Base-by-base conservation (phyloP, 352 stramenopile genomes). In the Globisporangium viniferum region DNA sequence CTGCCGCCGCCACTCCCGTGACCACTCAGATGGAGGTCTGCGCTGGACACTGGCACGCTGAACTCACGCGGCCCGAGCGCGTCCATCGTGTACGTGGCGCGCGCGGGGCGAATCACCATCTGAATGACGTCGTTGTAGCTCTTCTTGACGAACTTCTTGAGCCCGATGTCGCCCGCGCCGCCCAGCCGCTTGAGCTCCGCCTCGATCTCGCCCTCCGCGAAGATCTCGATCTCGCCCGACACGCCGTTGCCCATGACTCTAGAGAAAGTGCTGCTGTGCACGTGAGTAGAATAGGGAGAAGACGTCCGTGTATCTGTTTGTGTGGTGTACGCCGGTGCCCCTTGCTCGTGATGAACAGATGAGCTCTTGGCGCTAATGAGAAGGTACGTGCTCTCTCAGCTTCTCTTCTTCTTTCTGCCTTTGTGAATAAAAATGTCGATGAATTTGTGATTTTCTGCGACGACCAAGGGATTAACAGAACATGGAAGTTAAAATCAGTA, bases 171-270 rank as follows among this genome's bases (percentile, higher is more conserved):
- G 60, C 80, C 82, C 0, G 80, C 74, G 69, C 82, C 86, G 61
- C 84, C 82, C 14, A 82, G 76, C 2, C 76, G 76, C 67, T 83
- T 80, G 67, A 96, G 82, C 68, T 92, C 85, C 12, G 75, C 75
- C 59, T 94, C 87, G 59, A 94, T 68, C 65, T 94, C 85, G 58
- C 87, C 89, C 41, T 91, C 83, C 14, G 77, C 84, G 68, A 94
- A 96, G 72, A 96, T 93, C 64, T 84, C 76, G 72, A 95, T 92
- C 64, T 92, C 84, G 7, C 61, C 80, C 1, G 86, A 92, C 57
- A 79, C 77, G 54, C 80, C 82, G 76, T 90, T 92, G 64, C 87
- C 87, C 87, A 94, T 94, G 44, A 51, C 2, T 72, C 22, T n/a
- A 27, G 44, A 51, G 41, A 5, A 10, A 4, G 5, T 49, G 18